Base-by-base conservation (phyloP, 495 filamentous ascomycete genomes). In the Xylaria nigripes region DNA sequence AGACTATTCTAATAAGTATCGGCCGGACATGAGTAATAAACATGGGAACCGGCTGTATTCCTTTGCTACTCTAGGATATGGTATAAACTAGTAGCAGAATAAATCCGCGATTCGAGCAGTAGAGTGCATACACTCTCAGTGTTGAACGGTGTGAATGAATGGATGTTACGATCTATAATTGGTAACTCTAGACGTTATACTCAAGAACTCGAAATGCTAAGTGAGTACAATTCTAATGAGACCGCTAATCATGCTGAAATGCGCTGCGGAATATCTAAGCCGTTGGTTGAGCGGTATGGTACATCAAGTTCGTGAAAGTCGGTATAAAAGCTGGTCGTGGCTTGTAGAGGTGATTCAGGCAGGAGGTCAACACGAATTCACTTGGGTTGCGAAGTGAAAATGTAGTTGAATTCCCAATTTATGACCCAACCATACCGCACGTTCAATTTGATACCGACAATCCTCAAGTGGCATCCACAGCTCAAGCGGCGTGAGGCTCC, bases 401-500 rank as follows among this genome's bases (percentile, higher is more conserved):
- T 36, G 5, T 36, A 36, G 4, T 40, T 40, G 36, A 40, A 16
- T 53, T 42, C 40, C 51, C 51, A 53, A 53, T n/a, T n/a, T 12
- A 40, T 12, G 29, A 46, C 43, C 30, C 13, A 46, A 46, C n/a
- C 10, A 29, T 12, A 46, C 16, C n/a, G 32, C 22, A 19, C 18
- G n/a, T 15, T 43, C 23, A 15, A 40, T 18, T 41, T 15, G 23
- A 29, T 29, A 48, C 9, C 36, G n/a, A 40, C 32, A 40, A 15
- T 18, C 16, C 24, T 12, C 9, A 34, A 25, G 24, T 36, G 8
- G 21, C 22, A 2, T n/a, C 4, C n/a, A 5, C 7, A 30, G n/a
- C 18, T 36, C 10, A 52, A 10, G 40, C 50, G 1, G 53, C 23
- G 16, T 53, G 61, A 42, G 48, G 58, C 38, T 72, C 70, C 59